Evolutionary conservation across 2,329 filamentous ascomycete genomes (phyloP).

Genomic region (Dothistroma septosporum): DNA sequence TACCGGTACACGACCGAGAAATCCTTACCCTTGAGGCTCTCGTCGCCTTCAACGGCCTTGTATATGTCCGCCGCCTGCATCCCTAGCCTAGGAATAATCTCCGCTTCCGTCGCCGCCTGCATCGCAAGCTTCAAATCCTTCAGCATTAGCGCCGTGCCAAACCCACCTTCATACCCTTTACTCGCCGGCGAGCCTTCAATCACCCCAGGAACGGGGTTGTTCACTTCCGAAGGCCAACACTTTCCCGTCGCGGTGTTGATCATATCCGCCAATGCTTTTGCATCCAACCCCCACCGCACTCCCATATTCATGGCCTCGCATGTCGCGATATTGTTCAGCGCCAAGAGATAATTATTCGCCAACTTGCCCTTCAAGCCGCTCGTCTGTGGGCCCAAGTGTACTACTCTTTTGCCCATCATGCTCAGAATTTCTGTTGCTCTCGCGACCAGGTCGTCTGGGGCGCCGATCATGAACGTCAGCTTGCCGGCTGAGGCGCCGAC

Average conservation of each 20-base stretch:
- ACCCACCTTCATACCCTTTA: conserved; percentile 60
- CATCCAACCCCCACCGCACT: conserved; percentile 36
- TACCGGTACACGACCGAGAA: conserved; percentile 51
- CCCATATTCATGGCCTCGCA: conserved; percentile 12
- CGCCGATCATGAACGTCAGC: conserved; percentile 93
- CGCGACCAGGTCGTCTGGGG: conserved; percentile 57
- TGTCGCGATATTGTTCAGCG: conserved; percentile 74
- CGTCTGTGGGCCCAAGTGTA: conserved; percentile 81
- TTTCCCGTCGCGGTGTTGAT: conserved; percentile 92
- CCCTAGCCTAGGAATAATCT: conserved; percentile 45
- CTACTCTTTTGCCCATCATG: conserved; percentile 79
- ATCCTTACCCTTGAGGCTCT: conserved; percentile 47
- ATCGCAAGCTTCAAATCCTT: conserved; percentile 50
- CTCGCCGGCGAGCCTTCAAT: conserved; percentile 70
- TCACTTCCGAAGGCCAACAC: conserved; percentile 94
- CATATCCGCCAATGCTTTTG: conserved; percentile 69
- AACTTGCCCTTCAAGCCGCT: conserved; percentile 87
- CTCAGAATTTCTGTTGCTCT: conserved; percentile 66
- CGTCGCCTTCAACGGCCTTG: conserved; percentile 41
- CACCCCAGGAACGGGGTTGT: conserved; percentile 89
- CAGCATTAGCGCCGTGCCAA: conserved; percentile 48
- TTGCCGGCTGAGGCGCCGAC: conserved; percentile 84
- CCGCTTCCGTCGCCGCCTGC: conserved; percentile 43
- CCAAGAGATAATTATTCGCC: conserved; percentile 94
- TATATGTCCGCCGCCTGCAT: conserved; percentile 45